Evolutionary conservation across 129 eudicot genomes (phyloP), one percentile per base, ranked within the genome.

Genomic region (Flaveria bidentis): DNA sequence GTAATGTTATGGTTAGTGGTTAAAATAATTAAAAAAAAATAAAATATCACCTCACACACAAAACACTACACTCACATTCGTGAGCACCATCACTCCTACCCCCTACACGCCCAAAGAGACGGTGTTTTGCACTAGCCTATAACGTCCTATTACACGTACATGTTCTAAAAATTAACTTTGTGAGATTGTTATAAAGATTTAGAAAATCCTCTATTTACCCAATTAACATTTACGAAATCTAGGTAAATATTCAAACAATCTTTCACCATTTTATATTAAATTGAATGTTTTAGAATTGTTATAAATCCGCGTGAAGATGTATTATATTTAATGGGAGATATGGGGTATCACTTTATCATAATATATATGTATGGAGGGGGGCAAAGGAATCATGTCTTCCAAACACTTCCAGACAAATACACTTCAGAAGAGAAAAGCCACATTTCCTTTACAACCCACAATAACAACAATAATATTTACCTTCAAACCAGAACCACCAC

Each of bases 391-490:
- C 93, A 84, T 73, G 84, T 79, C 85, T 64, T 87, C 93, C 96
- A 90, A 90, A 86, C 89, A 78, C 96, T 80, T 56, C 56, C 33
- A 84, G 96, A 90, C 96, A 90, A 90, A 88, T 62, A 49, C 78
- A 84, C 22, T 84, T 90, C 93, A 85, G 93, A 86, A 77, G 75
- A 84, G 89, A 82, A 88, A 90, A 88, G 93, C 87, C 78, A 84
- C 79, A 64, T 86, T 82, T 82, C 81, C 88, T 85, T 88, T 88
- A 87, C 86, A 74, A 80, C 80, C 92, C 83, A 69, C 76, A 82
- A 84, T 83, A 82, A 82, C 80, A 80, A 28, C 68, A 26, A 9
- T 63, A 74, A 25, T 73, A 73, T 30, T 30, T 30, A 71, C 56
- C 49, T 82, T 82, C 77, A 84, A 82, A 79, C 84, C 83, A 78